Percentiles rank a stretch among this genome's conserved stretches.
Conservation (phyloP, 2,329 filamentous ascomycete genomes). For the Alternaria sp. region DNA sequence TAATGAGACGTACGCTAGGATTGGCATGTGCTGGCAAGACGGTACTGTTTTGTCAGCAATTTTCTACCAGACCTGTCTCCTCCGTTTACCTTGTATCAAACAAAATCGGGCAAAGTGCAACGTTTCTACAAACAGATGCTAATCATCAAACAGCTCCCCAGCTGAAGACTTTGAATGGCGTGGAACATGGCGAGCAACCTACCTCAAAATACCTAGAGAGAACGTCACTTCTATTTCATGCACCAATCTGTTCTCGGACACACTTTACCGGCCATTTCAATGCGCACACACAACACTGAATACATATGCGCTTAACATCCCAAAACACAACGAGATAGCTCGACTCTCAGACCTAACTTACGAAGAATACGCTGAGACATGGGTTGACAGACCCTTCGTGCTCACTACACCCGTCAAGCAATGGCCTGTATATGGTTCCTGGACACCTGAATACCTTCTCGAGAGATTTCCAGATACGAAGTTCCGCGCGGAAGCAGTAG, state of each 20-base stretch:
- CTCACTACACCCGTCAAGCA: constrained; percentile 80
- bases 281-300: constrained; percentile 79
- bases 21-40: not conserved
- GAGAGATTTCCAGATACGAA: constrained; percentile 70
- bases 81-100: not conserved
- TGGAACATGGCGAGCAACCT: constrained; percentile 85
- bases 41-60: not conserved
- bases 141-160: constrained; percentile 49
- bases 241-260: constrained; percentile 85
- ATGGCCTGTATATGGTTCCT: constrained; percentile 81
- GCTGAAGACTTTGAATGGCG: constrained; percentile 70
- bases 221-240: constrained; percentile 72
- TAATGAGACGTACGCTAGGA: not conserved
- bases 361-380: constrained; percentile 76
- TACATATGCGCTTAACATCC: constrained; percentile 76
- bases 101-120: not conserved
- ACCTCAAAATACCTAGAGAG: constrained; percentile 67
- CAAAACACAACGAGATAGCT: constrained; percentile 74
- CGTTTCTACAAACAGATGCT: constrained; percentile 1
- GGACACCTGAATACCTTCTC: constrained; percentile 75
- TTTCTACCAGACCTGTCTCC: not conserved
- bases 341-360: constrained; percentile 74
- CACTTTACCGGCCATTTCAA: constrained; percentile 87
- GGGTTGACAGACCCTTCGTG: constrained; percentile 86
- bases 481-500: constrained; percentile 91